Conservation (phyloP, 2,329 filamentous ascomycete genomes). For the Colletotrichum caudatum region DNA sequence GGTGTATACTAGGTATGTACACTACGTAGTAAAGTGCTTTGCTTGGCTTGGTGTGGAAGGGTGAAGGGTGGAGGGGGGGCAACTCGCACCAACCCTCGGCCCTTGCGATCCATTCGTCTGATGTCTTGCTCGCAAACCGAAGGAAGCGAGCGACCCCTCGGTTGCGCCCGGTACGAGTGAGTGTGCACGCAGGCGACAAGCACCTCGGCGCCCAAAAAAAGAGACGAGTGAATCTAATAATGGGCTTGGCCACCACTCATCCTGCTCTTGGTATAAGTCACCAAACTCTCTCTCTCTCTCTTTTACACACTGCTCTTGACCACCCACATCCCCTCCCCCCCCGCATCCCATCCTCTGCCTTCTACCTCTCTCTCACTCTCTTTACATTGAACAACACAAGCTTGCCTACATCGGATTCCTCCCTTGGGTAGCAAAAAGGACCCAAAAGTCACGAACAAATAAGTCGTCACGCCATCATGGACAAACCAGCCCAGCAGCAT, state of each 20-base stretch:
- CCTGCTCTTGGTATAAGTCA: constrained; percentile 28
- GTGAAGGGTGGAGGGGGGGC: no score
- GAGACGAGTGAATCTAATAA: background rate
- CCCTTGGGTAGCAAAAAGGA: background rate
- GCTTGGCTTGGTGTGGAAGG: background rate
- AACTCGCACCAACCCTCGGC: background rate
- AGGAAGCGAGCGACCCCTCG: background rate
- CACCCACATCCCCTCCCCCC: background rate
- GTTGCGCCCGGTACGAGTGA: constrained; percentile 7
- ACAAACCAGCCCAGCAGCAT: constrained; percentile 19
- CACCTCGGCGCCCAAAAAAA: constrained; percentile 1
- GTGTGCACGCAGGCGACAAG: background rate
- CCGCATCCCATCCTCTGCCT: background rate
- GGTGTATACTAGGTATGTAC: no score
- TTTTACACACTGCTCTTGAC: background rate
- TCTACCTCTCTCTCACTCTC: no score
- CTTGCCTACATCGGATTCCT: background rate
- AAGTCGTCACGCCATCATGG: constrained; percentile 10
- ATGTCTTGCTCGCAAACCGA: constrained; percentile 1
- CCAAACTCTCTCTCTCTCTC: constrained; percentile 22
- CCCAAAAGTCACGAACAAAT: background rate
- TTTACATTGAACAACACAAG: background rate
- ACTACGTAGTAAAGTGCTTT: background rate
- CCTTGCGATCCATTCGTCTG: constrained; percentile 16
- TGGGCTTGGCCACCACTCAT: constrained; percentile 23